These are phyloP conservation scores for Fusarium continuum DNA, from an alignment of 2,329 filamentous ascomycete species.

Conservation along the genomic window DNA sequence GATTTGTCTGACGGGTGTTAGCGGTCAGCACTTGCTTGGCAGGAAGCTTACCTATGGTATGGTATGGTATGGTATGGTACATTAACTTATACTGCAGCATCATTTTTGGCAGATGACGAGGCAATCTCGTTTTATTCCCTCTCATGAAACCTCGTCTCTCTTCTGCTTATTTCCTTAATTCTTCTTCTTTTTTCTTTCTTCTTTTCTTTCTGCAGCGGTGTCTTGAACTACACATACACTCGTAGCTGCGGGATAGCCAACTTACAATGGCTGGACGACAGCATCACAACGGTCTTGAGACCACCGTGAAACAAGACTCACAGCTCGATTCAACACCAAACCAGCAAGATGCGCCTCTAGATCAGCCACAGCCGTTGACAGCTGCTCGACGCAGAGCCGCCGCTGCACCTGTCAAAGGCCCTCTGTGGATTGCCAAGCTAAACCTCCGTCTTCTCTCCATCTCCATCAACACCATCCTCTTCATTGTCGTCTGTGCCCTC, in stretches of 20 bases:
- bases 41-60: too few species aligned
- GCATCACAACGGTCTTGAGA: neutral
- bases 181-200: neutral
- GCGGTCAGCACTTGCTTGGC: neutral
- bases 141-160: neutral
- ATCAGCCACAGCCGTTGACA: neutral
- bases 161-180: neutral
- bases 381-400: neutral
- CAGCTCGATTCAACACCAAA: neutral
- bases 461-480: conserved; percentile 14
- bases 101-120: neutral
- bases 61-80: too few species aligned
- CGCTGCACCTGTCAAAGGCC: neutral
- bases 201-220: neutral
- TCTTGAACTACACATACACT: neutral
- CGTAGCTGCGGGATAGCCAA: neutral
- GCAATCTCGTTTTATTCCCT: neutral
- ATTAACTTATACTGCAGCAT: too few species aligned
- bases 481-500: conserved; percentile 6
- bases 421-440: conserved; percentile 11
- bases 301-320: neutral
- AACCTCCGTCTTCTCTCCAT: conserved; percentile 27
- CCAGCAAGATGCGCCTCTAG: neutral
- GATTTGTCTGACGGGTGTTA: neutral
- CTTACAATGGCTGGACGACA: conserved; percentile 4